Base-by-base conservation (phyloP, 1,139 yeast genomes). In the Blastobotrys malaysiensis region DNA sequence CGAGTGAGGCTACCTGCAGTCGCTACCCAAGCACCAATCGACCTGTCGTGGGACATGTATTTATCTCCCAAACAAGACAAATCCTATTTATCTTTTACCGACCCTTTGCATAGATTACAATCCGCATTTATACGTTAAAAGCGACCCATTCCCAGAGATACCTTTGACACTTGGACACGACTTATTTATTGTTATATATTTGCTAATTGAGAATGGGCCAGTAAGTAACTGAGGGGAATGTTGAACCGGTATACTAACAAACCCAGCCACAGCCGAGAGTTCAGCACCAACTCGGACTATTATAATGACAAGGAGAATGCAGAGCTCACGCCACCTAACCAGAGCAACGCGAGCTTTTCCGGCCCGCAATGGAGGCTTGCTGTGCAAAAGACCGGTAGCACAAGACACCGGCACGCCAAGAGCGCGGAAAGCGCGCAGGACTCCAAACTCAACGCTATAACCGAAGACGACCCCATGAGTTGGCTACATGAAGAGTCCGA, bases 401-500 rank as follows among this genome's bases (percentile, higher is more conserved):
- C 39, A 3, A 11, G 39, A n/a, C 39, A 31, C 39, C 14, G 39
- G 16, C 39, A 31, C 16, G 14, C 39, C 39, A 31, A 31, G 7
- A 31, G 39, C 39, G 11, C 39, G 26, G 46, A 22, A 13, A 20
- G 26, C 14, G 20, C 11, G 6, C 46, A 44, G 13, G 19, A 19
- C n/a, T 26, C 46, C 16, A 44, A 20, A 19, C 46, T 44, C 24
- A 19, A 22, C 26, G 24, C 16, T 24, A 45, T 20, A 26, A 45
- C 14, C 18, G 20, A 48, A 11, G 24, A 22, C 24, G 43, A 49
- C 43, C 56, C 56, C 19, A 51, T 54, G 57, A 54, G 57, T 39
- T 54, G 57, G 57, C 49, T 54, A 49, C 48, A 46, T 5, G 57
- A 54, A 9, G 52, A 46, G 18, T 22, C 45, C 9, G 54, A 54